Conservation (phyloP, 202 grass and related monocot genomes). For the Hordeum pubiflorum region DNA sequence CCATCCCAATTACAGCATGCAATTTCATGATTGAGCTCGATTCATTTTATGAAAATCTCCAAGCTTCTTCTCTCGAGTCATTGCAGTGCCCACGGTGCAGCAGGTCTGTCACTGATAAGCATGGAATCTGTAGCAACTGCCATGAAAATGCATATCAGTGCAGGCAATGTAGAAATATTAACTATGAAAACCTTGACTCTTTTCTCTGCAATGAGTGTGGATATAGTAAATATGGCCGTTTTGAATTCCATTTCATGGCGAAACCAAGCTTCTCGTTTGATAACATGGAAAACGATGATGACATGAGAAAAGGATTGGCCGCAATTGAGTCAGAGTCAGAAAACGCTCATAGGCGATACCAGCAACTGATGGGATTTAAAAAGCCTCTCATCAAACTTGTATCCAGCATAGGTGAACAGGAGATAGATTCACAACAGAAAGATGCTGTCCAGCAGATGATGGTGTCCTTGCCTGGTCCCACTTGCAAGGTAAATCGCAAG, state of each 20-base stretch:
- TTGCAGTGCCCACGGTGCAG: constrained; percentile 95
- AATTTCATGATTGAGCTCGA: constrained; percentile 99
- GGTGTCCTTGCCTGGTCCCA: constrained; percentile 95
- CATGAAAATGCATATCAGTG: constrained; percentile 99
- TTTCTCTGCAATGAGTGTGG: constrained; percentile 99
- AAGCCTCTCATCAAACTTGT: constrained; percentile 95
- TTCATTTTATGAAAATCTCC: constrained; percentile 97
- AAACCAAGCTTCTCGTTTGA: constrained; percentile 98
- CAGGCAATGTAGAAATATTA: constrained; percentile 94
- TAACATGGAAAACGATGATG: constrained; percentile 97
- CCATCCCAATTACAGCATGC: constrained; percentile 92
- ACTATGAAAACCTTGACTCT: constrained; percentile 97
- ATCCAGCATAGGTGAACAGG: constrained; percentile 93
- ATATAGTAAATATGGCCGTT: constrained; percentile 99
- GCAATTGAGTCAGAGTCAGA: constrained; percentile 96
- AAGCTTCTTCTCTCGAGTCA: constrained; percentile 96
- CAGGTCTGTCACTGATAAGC: constrained; percentile 90
- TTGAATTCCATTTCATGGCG: constrained; percentile 99
- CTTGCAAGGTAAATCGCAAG: constrained; percentile 94
- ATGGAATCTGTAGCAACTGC: constrained; percentile 95
- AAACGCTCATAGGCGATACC: constrained; percentile 96
- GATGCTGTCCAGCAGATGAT: constrained; percentile 99
- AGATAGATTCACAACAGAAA: constrained; percentile 94
- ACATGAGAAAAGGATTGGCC: constrained; percentile 93
- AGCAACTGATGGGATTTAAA: constrained; percentile 95